Evolutionary conservation across 495 filamentous ascomycete species (phyloP).

Genomic region (Astrocystis sublimbata): DNA sequence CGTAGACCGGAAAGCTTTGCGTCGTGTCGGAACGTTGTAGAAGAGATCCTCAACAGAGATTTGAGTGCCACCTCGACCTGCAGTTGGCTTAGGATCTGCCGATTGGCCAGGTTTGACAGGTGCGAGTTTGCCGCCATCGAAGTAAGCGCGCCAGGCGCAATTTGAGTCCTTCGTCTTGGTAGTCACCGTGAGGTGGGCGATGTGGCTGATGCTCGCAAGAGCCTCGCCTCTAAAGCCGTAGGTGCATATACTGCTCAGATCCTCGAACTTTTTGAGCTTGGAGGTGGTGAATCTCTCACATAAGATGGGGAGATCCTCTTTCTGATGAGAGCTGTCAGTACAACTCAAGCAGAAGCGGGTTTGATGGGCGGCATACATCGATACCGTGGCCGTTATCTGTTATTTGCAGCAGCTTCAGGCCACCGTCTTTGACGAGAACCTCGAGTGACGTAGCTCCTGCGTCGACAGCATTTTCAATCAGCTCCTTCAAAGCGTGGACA

Average conservation of each 20-base stretch:
- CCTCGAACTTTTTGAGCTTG: constrained; percentile 93
- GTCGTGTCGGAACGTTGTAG: constrained; percentile 89
- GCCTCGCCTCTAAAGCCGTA: constrained; percentile 98
- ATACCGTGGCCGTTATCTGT: constrained; percentile 98
- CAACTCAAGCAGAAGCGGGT: background rate
- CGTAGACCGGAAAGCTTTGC: constrained; percentile 84
- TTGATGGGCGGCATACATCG: constrained; percentile 59
- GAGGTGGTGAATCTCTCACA: constrained; percentile 98
- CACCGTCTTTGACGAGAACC: constrained; percentile 91
- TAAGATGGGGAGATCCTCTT: constrained; percentile 88
- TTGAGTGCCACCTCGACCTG: constrained; percentile 92
- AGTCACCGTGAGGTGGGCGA: constrained; percentile 92
- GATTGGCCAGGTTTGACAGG: constrained; percentile 91
- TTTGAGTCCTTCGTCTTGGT: constrained; percentile 88
- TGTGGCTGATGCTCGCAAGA: constrained; percentile 97
- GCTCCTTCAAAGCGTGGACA: constrained; percentile 93
- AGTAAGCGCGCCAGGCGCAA: constrained; percentile 87
- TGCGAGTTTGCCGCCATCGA: constrained; percentile 78
- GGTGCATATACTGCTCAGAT: constrained; percentile 85
- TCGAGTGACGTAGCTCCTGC: constrained; percentile 91
- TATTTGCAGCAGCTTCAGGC: constrained; percentile 95
- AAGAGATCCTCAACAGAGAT: constrained; percentile 98
- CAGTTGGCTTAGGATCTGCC: constrained; percentile 82
- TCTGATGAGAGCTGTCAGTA: constrained; percentile 49
- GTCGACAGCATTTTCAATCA: constrained; percentile 97